Evolutionary conservation across 1,284 basidiomycete genomes (phyloP), one percentile per base, ranked within the genome.

Genomic region (Inonotus obliquus): DNA sequence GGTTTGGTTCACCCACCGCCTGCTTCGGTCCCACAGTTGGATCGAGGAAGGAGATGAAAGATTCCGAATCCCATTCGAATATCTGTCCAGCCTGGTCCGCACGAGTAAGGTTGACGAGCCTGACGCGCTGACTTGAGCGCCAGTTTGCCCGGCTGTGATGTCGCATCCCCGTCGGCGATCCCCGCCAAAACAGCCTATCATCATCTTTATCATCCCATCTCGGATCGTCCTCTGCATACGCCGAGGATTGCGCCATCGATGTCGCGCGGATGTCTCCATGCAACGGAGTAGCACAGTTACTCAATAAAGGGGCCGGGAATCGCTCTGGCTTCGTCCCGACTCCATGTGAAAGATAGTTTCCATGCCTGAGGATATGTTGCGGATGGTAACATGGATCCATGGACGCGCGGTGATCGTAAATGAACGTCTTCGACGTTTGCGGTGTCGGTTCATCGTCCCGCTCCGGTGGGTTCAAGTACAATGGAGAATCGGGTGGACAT

Each of bases 371-470:
- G 54, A 84, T 72, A 48, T 77, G 74, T 21, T 76, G 67, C 0
- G 84, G 83, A 66, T 87, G 81, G 1, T 70, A 66, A 69, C 85
- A 87, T 2, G 84, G 83, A 68, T 86, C 80, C 84, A 86, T 87
- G 7, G 79, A 69, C 44, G 66, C 67, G 39, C 69, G 65, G 67
- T 83, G 81, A 65, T 81, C 71, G 64, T 77, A 69, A 56, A 83
- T 80, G 67, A 83, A 83, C 0, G 78, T 78, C 62, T 80, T 82
- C 2, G 67, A 65, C 35, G 58, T 49, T 62, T 72, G 71, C 0
- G 69, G 65, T 1, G 69, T 59, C 7, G 65, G 60, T 10, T 66
- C 63, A 1, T 63, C 56, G 62, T 59, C 35, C 21, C 63, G 37
- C 6, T 32, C 11, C 5, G 61, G 64, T 0, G 61, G 66, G 51